These are phyloP conservation scores for Eimeria tenella DNA, from an alignment of 169 alveolate species.

Conservation along the genomic window DNA sequence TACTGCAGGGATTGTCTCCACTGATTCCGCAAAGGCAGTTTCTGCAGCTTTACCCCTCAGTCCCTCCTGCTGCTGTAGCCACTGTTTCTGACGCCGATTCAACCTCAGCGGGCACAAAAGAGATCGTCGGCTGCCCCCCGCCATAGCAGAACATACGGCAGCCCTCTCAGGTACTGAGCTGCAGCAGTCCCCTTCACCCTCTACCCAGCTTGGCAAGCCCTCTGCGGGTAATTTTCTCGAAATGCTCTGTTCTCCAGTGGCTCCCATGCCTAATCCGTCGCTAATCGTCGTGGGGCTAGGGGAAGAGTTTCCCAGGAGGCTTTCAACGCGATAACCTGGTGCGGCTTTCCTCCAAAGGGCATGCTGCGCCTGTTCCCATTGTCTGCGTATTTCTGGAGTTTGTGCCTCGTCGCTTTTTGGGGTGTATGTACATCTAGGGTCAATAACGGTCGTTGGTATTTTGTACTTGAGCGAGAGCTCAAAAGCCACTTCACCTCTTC, in stretches of 20 bases:
- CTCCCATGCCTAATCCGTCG: background rate
- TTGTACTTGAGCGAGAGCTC: constrained; percentile 27
- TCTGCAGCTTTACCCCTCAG: constrained; percentile 22
- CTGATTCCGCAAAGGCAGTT: background rate
- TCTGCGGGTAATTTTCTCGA: no score
- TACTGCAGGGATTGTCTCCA: constrained; percentile 44
- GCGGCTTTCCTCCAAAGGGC: background rate
- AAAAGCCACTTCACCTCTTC: constrained; percentile 54
- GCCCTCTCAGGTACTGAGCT: background rate
- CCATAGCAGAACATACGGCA: constrained; percentile 38
- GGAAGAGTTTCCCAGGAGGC: background rate
- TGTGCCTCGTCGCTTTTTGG: constrained; percentile 19
- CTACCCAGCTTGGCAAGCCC: no score
- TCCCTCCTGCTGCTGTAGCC: constrained; percentile 47
- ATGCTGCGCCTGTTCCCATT: constrained; percentile 6
- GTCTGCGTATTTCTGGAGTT: background rate
- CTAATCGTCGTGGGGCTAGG: background rate
- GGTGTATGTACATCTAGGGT: constrained; percentile 69
- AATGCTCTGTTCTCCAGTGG: background rate
- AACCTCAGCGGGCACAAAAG: constrained; percentile 34
- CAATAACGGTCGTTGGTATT: constrained; percentile 50
- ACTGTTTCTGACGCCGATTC: constrained; percentile 23
- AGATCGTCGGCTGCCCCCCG: constrained; percentile 36
- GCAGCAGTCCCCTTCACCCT: no score
- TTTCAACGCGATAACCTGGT: background rate